Percentiles rank a stretch among this genome's conserved stretches.
These are phyloP conservation scores for Penicillium sp. DNA, from an alignment of 2,329 filamentous ascomycete genomes.

Conservation along the genomic window DNA sequence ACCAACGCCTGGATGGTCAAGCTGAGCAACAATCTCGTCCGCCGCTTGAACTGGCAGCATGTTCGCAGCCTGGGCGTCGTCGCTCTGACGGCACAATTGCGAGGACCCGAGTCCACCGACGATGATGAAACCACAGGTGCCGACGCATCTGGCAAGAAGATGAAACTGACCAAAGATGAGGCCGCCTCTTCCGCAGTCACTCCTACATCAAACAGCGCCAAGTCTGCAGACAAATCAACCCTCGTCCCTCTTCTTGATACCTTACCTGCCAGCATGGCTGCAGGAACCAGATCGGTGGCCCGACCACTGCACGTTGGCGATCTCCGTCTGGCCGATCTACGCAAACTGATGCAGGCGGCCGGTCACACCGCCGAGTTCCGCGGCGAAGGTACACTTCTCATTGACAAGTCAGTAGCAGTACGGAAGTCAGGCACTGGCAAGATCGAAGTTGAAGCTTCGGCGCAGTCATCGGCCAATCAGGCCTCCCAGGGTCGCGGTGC, in stretches of 20 bases:
- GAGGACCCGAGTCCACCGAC: conserved; percentile 44
- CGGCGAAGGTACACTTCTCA: conserved; percentile 85
- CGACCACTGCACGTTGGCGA: conserved; percentile 95
- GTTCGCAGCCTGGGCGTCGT: conserved; percentile 87
- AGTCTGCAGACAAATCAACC: conserved; percentile 30
- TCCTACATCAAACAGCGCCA: conserved; percentile 18
- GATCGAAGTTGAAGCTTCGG: conserved; percentile 82
- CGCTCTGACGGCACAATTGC: conserved; percentile 76
- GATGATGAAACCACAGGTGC: conserved; percentile 37
- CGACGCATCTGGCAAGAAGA: conserved; percentile 50
- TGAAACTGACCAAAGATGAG: conserved; percentile 50
- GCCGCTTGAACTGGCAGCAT: conserved; percentile 89
- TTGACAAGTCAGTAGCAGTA: conserved; percentile 85
- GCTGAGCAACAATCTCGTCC: conserved; percentile 78
- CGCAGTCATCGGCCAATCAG: conserved; percentile 48
- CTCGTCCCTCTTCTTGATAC: conserved; percentile 57
- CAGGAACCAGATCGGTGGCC: conserved; percentile 71
- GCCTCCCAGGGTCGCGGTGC: conserved; percentile 50
- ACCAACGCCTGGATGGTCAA: conserved; percentile 97
- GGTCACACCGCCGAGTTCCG: conserved; percentile 90
- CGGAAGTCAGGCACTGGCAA: conserved; percentile 81
- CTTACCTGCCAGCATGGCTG: conserved; percentile 60
- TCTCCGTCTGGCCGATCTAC: conserved; percentile 79
- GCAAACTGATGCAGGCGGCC: conserved; percentile 75
- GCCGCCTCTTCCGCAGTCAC: conserved; percentile 30